Percentiles rank a stretch among this genome's conserved stretches.
phyloP scores from a whole-genome alignment of 1,139 yeast species.

The Pichia sp. region DNA sequence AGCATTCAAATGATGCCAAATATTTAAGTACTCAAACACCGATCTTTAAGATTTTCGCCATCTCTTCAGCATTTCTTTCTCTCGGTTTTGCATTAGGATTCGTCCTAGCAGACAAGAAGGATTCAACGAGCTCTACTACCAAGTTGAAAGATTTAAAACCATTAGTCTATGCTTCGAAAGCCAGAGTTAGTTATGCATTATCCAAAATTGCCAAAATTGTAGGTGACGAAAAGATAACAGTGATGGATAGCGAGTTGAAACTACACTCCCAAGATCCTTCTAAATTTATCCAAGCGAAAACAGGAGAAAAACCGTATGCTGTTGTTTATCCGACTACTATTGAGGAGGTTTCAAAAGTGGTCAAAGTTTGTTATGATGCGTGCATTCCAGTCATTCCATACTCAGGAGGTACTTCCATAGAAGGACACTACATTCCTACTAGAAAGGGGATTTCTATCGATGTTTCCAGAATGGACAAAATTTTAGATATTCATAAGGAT shows the following conservation, averaged over 20 bases:
- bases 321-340: slow-evolving; percentile 61
- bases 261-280: slow-evolving; percentile 62
- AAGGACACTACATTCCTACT: slow-evolving; percentile 76
- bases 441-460: slow-evolving; percentile 61
- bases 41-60: slow-evolving; percentile 10
- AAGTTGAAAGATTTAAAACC: slow-evolving; percentile 28
- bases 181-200: slow-evolving; percentile 41
- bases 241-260: slow-evolving; percentile 31
- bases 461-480: slow-evolving; percentile 48
- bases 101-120: slow-evolving; percentile 1
- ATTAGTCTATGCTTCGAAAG: slow-evolving; percentile 40
- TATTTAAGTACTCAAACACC: slow-evolving; percentile 7
- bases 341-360: slow-evolving; percentile 58
- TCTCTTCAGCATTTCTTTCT: slow-evolving; percentile 16
- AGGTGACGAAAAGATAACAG: slow-evolving; percentile 41
- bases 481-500: slow-evolving; percentile 46
- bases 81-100: slow-evolving; percentile 15
- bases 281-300: slow-evolving; percentile 57
- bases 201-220: slow-evolving; percentile 40
- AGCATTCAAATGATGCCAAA: neutral
- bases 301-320: slow-evolving; percentile 49
- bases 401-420: slow-evolving; percentile 78
- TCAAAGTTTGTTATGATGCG: slow-evolving; percentile 58
- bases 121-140: slow-evolving; percentile 14
- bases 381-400: slow-evolving; percentile 69